These are phyloP conservation scores for Guillardia theta DNA, from an alignment of 78 protist genomes.

Conservation along the genomic window DNA sequence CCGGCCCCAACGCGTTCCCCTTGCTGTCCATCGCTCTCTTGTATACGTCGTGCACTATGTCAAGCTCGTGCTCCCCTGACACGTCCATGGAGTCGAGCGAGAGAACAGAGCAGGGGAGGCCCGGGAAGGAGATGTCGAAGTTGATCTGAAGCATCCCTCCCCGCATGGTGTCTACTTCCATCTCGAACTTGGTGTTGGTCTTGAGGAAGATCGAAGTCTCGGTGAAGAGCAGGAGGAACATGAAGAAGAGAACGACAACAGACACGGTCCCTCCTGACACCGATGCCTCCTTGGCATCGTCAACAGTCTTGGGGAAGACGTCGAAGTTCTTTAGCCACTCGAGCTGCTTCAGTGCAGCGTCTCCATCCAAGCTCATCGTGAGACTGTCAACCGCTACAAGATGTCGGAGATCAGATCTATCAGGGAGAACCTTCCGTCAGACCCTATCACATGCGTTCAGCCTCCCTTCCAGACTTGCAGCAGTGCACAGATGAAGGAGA, in stretches of 20 bases:
- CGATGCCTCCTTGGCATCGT: background rate
- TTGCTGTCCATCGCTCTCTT: background rate
- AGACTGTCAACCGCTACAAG: too few relatives aligned
- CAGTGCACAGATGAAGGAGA: too few relatives aligned
- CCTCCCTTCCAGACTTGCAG: too few relatives aligned
- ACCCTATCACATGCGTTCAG: too few relatives aligned
- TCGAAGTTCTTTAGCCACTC: background rate
- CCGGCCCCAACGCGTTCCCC: background rate
- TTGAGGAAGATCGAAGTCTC: background rate
- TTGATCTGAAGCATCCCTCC: background rate
- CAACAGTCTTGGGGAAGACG: background rate
- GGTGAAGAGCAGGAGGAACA: background rate
- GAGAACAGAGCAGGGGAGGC: background rate
- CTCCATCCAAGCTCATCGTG: too few relatives aligned
- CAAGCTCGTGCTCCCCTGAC: conserved; percentile 7
- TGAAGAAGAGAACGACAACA: background rate
- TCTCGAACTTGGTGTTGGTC: background rate
- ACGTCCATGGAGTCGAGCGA: conserved; percentile 9
- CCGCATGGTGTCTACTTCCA: background rate
- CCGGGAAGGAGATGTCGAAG: background rate
- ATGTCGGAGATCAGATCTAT: too few relatives aligned
- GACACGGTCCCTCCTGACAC: background rate
- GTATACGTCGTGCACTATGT: background rate
- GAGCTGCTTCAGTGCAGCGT: too few relatives aligned
- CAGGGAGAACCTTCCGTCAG: too few relatives aligned